These are phyloP conservation scores for Orbilia brochopaga DNA, from an alignment of 2,329 filamentous ascomycete genomes.

Conservation along the genomic window DNA sequence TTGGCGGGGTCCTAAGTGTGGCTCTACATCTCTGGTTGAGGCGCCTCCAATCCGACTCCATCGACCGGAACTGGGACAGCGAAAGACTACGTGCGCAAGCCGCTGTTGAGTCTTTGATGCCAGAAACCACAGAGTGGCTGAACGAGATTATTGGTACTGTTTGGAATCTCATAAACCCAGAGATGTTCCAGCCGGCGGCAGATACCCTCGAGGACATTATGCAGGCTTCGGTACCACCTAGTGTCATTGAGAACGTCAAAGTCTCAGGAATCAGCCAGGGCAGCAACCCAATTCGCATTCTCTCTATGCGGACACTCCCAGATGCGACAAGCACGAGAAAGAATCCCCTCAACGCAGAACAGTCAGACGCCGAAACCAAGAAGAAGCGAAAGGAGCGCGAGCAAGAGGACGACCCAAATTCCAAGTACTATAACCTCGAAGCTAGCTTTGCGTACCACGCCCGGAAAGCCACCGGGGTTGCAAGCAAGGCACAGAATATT, in stretches of 20 bases:
- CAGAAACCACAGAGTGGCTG: constrained; percentile 71
- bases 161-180: constrained; percentile 92
- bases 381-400: constrained; percentile 47
- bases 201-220: constrained; percentile 95
- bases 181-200: constrained; percentile 91
- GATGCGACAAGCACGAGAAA: constrained; percentile 79
- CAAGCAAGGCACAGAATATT: constrained; percentile 89
- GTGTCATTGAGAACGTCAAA: constrained; percentile 89
- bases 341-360: constrained; percentile 72
- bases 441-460: constrained; percentile 91
- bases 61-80: constrained; percentile 49
- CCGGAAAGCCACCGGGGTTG: constrained; percentile 71
- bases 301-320: constrained; percentile 58
- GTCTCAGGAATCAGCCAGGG: constrained; percentile 95
- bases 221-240: constrained; percentile 84
- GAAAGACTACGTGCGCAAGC: constrained; percentile 35
- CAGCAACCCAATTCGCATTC: constrained; percentile 83
- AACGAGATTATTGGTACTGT: constrained; percentile 83
- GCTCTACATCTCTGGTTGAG: constrained; percentile 49
- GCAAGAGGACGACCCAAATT: constrained; percentile 44
- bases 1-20: constrained; percentile 45
- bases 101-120: constrained; percentile 42
- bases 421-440: constrained; percentile 85
- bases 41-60: constrained; percentile 37
- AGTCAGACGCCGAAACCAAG: constrained; percentile 63